These are phyloP conservation scores for Carallia pectinifolia DNA, from an alignment of 345 rosid species.

Conservation along the genomic window DNA sequence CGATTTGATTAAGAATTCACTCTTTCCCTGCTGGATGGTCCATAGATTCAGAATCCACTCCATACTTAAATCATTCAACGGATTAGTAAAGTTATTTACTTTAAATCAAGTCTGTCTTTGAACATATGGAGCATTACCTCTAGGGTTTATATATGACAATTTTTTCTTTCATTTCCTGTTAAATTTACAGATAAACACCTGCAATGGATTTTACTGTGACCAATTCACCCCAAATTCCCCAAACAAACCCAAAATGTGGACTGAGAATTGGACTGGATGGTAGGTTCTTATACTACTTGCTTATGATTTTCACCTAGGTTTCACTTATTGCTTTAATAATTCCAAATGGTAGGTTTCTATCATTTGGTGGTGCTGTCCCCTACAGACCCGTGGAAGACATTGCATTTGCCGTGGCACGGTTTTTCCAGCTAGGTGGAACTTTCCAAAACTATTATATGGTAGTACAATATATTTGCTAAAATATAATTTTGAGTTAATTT, in stretches of 20 bases:
- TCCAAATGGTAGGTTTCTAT: constrained; percentile 51
- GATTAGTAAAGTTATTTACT: not conserved
- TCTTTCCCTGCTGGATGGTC: not conserved
- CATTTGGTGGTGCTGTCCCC: constrained; percentile 77
- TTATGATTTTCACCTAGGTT: not conserved
- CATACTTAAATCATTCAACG: not conserved
- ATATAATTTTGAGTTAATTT: not conserved
- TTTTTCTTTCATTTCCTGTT: constrained; percentile 6
- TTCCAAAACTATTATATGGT: constrained; percentile 98
- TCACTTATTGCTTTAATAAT: constrained; percentile 14
- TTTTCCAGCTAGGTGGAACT: constrained; percentile 92
- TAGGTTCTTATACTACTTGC: constrained; percentile 19
- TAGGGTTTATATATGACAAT: not conserved
- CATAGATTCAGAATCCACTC: not conserved
- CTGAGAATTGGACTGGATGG: constrained; percentile 99
- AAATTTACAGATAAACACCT: constrained; percentile 75
- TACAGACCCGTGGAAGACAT: constrained; percentile 89
- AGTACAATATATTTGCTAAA: constrained; percentile 8
- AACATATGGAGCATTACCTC: not conserved
- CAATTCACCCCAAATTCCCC: constrained; percentile 92
- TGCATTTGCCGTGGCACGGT: constrained; percentile 89
- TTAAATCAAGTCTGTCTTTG: not conserved
- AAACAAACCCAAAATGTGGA: constrained; percentile 91
- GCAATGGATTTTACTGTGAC: constrained; percentile 97
- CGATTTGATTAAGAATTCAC: not conserved